Evolutionary conservation across 1,284 basidiomycete species (phyloP), one percentile per base, ranked within the genome.

Genomic region (Ganoderma sinense): DNA sequence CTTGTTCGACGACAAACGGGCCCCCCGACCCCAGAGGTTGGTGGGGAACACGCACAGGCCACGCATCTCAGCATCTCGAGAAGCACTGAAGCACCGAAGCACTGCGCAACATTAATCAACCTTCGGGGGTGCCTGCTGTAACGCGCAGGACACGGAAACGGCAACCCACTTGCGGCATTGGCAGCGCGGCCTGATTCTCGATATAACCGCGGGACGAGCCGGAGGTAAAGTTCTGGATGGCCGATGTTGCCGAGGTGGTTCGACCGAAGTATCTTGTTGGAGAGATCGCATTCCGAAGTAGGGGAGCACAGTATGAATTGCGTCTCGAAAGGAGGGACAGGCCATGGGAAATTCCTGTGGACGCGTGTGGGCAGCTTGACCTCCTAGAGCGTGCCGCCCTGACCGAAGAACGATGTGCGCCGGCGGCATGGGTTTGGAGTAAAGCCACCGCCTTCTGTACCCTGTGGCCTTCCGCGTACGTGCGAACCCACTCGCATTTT

Each of bases 361-460:
- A 61, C n/a, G 59, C 59, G 59, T 61, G 59, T 61, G 39, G 39
- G 59, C 40, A 40, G 23, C 39, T n/a, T 61, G 23, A 41, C 23
- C 40, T 26, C 16, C 39, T 26, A 23, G 40, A 43, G n/a, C 31
- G 13, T 33, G 45, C 48, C 29, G 3, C 56, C 11, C 33, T 18
- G 23, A 59, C 36, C 33, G 20, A 59, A 39, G 20, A 36, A 20
- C 56, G 56, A 39, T 33, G 58, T 11, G 33, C 23, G 58, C 33
- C 20, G 36, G n/a, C n/a, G 39, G 39, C n/a, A 11, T 10, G 26
- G 36, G 59, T 40, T 60, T 61, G 8, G 36, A 61, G 59, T 29
- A 41, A 41, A 61, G 23, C n/a, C 23, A 41, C 39, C 59, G 59
- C 18, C 23, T 29, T 26, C 36, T 18, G n/a, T 23, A 18, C 7